Percentiles rank a stretch among this genome's conserved stretches.
These are phyloP conservation scores for Amyloporia xantha DNA, from an alignment of 768 basidiomycete genomes.

Conservation along the genomic window DNA sequence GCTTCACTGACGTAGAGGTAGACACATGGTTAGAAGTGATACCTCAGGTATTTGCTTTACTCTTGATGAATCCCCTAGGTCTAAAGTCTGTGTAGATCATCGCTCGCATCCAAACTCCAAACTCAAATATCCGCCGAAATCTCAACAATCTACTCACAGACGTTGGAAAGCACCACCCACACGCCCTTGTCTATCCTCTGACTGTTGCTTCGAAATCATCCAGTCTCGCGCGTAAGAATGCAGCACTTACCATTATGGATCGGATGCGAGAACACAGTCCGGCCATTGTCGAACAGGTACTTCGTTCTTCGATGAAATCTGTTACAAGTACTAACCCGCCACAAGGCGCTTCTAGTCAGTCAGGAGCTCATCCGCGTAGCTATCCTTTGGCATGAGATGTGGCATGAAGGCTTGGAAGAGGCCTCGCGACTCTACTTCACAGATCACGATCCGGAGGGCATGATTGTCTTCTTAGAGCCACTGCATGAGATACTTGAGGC, in stretches of 20 bases:
- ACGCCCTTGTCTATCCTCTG: conserved; percentile 91
- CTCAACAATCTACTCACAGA: conserved; percentile 86
- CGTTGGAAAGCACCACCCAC: conserved; percentile 94
- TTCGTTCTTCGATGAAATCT: conserved; percentile 2
- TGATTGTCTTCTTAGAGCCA: conserved; percentile 91
- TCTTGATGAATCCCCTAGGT: neutral
- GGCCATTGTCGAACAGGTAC: conserved; percentile 78
- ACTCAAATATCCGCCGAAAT: conserved; percentile 76
- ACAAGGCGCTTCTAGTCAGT: conserved; percentile 80
- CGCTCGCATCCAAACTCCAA: conserved; percentile 95
- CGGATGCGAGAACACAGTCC: conserved; percentile 91
- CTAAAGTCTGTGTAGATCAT: conserved; percentile 63
- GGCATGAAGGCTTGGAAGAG: conserved; percentile 98
- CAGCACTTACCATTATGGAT: conserved; percentile 83
- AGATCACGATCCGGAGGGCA: conserved; percentile 93
- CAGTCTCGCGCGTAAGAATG: conserved; percentile 70
- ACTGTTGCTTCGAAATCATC: conserved; percentile 97
- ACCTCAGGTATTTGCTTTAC: conserved; percentile 85
- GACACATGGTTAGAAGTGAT: conserved; percentile 99
- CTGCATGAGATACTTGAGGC: conserved; percentile 89
- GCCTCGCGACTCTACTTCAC: conserved; percentile 95
- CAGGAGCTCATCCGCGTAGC: conserved; percentile 95
- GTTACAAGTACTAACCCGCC: conserved; percentile 3
- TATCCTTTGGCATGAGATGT: conserved; percentile 97
- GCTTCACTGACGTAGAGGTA: conserved; percentile 85